Conservation (phyloP, 176 grass and related monocot genomes). For the Pontederia paniculata region DNA sequence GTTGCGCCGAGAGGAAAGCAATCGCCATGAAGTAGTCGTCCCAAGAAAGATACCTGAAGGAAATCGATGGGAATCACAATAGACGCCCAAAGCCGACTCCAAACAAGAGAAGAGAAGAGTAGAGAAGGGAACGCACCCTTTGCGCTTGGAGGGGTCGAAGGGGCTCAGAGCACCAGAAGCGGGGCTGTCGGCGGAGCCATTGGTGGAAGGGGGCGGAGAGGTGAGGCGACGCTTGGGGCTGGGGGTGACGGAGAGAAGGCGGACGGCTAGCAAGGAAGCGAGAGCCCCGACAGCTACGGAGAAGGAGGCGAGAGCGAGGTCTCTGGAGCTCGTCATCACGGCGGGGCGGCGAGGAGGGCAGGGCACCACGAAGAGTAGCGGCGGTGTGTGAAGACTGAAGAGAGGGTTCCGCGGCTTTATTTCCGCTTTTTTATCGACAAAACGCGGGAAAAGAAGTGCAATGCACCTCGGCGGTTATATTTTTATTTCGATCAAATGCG, state of each 20-base stretch:
- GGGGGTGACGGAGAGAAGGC: slow-evolving; percentile 25
- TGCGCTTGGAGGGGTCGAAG: slow-evolving; percentile 60
- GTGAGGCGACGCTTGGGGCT: slow-evolving; percentile 4
- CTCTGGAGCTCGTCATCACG: slow-evolving; percentile 40
- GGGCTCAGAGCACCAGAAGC: slow-evolving; percentile 26
- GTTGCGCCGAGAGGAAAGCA: slow-evolving; percentile 90
- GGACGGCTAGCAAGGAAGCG: slow-evolving; percentile 29
- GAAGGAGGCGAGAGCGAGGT: slow-evolving; percentile 43
- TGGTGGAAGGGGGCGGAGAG: slow-evolving; percentile 7
- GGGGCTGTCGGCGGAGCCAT: slow-evolving; percentile 22
- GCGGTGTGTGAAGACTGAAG: too few relatives aligned
- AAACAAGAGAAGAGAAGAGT: slow-evolving; percentile 7
- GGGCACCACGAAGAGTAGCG: neutral
- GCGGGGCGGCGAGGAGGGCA: neutral
- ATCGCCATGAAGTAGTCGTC: slow-evolving; percentile 99
- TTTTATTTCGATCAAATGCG: too few relatives aligned
- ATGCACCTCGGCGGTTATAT: too few relatives aligned
- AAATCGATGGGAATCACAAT: too few relatives aligned
- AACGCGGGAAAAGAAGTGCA: too few relatives aligned
- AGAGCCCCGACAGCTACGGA: slow-evolving; percentile 52
- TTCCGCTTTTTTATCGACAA: too few relatives aligned
- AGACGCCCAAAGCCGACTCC: neutral
- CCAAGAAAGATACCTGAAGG: slow-evolving; percentile 74
- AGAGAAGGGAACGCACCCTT: slow-evolving; percentile 28
- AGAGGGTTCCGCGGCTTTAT: too few relatives aligned